A percentile compares a stretch with the other conserved stretches of the same genome.
phyloP scores from a whole-genome alignment of 2,329 filamentous ascomycete species.

The Stagonosporopsis rhizophila region DNA sequence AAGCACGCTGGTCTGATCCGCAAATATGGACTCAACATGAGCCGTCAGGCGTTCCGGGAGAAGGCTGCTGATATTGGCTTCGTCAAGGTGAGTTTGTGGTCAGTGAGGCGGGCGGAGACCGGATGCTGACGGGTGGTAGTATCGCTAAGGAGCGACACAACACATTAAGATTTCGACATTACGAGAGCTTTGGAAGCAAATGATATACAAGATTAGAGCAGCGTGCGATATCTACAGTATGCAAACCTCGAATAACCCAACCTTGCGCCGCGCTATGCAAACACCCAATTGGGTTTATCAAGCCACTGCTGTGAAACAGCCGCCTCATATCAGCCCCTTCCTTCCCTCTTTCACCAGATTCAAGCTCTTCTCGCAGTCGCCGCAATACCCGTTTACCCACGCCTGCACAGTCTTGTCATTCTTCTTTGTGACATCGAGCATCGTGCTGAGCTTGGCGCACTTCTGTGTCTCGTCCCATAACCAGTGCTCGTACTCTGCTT shows the following conservation, averaged over 20 bases:
- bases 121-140: not conserved
- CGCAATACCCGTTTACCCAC: slow-evolving; percentile 69
- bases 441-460: slow-evolving; percentile 69
- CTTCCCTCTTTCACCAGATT: slow-evolving; percentile 14
- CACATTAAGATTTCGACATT: no score
- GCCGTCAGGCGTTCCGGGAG: slow-evolving; percentile 72
- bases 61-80: slow-evolving; percentile 71
- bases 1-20: slow-evolving; percentile 87
- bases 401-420: slow-evolving; percentile 56
- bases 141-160: slow-evolving; percentile 1
- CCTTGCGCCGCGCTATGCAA: not conserved
- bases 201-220: no score
- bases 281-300: not conserved
- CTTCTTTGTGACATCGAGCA: slow-evolving; percentile 53
- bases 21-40: slow-evolving; percentile 94
- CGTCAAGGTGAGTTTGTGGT: slow-evolving; percentile 61
- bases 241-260: not conserved
- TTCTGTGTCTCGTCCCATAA: slow-evolving; percentile 77
- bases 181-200: no score
- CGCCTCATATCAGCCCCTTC: slow-evolving; percentile 18
- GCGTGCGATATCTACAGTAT: no score
- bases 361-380: slow-evolving; percentile 60
- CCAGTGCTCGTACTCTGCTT: slow-evolving; percentile 94
- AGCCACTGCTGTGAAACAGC: no score
- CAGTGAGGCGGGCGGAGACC: no score